phyloP scores from a whole-genome alignment of 2,329 filamentous ascomycete genomes.

The Seiridium cupressi region DNA sequence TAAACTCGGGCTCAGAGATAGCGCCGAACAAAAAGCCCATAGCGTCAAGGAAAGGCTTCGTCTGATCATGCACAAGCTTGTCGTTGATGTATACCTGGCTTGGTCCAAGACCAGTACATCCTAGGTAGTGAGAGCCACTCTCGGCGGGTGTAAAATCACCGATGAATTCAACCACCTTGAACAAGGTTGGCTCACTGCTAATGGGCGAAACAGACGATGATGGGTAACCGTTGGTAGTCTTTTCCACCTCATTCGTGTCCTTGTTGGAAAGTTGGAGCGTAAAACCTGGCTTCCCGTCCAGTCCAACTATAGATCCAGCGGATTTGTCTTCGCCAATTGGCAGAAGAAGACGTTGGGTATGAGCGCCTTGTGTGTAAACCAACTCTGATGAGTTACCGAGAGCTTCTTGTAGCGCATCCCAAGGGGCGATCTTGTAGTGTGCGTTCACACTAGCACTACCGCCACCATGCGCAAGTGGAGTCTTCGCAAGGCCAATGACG shows the following conservation, averaged over 20 bases:
- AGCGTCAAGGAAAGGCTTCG: conserved; percentile 26
- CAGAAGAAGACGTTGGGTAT: conserved; percentile 17
- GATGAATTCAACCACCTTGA: conserved; percentile 27
- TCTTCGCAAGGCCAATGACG: conserved; percentile 16
- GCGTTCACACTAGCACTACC: conserved; percentile 14
- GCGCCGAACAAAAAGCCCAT: conserved; percentile 33
- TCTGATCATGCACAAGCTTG: conserved; percentile 29
- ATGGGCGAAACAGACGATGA: conserved; percentile 22
- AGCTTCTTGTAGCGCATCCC: conserved; percentile 12
- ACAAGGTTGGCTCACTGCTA: conserved; percentile 21
- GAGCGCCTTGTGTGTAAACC: conserved; percentile 21
- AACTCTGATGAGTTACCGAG: conserved; percentile 12
- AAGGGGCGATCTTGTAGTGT: conserved; percentile 15
- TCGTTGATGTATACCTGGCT: conserved; percentile 29
- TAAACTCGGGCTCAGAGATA: conserved; percentile 28
- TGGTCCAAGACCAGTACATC: conserved; percentile 27
- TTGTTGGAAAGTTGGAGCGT: conserved; percentile 28
- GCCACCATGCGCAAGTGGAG: conserved; percentile 13
- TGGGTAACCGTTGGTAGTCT: conserved; percentile 20
- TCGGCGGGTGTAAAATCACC: conserved; percentile 29
- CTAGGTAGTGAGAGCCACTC: conserved; percentile 29
- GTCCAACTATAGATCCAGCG: conserved; percentile 24
- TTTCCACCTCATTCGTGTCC: conserved; percentile 19
- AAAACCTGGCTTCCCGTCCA: conserved; percentile 31
- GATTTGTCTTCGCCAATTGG: conserved; percentile 17